Conservation (phyloP, 1,284 basidiomycete genomes). For the Apiotrichum akiyoshidainum region DNA sequence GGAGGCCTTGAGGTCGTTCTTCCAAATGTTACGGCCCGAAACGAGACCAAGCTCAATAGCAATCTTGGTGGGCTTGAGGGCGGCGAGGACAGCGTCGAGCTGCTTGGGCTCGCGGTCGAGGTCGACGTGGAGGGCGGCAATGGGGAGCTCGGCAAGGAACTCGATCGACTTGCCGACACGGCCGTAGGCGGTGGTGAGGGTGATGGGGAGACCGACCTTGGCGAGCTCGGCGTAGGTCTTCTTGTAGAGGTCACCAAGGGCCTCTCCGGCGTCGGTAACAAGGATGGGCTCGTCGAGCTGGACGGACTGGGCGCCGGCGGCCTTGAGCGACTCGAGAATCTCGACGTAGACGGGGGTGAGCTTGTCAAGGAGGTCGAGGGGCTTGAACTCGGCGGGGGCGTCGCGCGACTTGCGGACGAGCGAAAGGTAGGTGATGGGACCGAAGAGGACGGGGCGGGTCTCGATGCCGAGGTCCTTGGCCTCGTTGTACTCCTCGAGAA, state of each 20-base stretch:
- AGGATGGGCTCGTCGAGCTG: conserved; percentile 98
- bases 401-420: conserved; percentile 90
- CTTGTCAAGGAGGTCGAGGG: conserved; percentile 84
- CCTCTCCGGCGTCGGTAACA: conserved; percentile 80
- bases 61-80: conserved; percentile 77
- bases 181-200: conserved; percentile 93
- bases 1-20: conserved; percentile 85
- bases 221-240: conserved; percentile 78
- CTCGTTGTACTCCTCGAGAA: conserved; percentile 90
- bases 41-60: conserved; percentile 92
- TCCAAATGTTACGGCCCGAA: conserved; percentile 99
- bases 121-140: conserved; percentile 94
- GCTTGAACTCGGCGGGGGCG: conserved; percentile 79
- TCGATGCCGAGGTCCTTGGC: conserved; percentile 84
- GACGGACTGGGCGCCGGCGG: conserved; percentile 87
- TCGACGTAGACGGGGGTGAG: conserved; percentile 90
- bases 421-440: conserved; percentile 91
- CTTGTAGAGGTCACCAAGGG: conserved; percentile 76
- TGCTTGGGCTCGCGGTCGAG: conserved; percentile 89
- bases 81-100: conserved; percentile 77
- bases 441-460: conserved; percentile 94
- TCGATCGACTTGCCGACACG: conserved; percentile 90
- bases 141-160: conserved; percentile 87
- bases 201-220: conserved; percentile 81
- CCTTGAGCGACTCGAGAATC: conserved; percentile 85